phyloP scores from a whole-genome alignment of 768 basidiomycete genomes.

The Rhizopogon salebrosus region DNA sequence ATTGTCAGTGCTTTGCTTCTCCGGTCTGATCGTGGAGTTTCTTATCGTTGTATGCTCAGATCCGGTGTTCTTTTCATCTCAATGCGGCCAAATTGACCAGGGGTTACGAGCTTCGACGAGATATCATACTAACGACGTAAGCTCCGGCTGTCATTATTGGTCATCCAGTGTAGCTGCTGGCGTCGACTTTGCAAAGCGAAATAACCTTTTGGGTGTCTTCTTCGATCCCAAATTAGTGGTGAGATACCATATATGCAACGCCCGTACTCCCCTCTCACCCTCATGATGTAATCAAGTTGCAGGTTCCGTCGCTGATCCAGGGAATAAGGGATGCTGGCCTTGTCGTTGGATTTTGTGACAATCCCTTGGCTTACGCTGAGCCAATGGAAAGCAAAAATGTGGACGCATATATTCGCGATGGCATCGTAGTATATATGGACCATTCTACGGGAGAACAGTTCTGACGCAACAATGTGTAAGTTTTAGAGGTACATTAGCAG shows the following conservation, averaged over 20 bases:
- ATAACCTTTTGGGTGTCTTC: slow-evolving; percentile 90
- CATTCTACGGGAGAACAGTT: slow-evolving; percentile 44
- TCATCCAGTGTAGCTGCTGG: slow-evolving; percentile 78
- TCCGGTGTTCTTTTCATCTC: slow-evolving; percentile 92
- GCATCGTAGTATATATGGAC: slow-evolving; percentile 65
- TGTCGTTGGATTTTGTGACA: slow-evolving; percentile 80
- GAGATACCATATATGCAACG: slow-evolving; percentile 21
- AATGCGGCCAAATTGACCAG: slow-evolving; percentile 62
- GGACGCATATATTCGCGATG: slow-evolving; percentile 65
- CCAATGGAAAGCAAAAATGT: slow-evolving; percentile 45
- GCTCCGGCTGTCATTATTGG: slow-evolving; percentile 44
- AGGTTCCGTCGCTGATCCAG: slow-evolving; percentile 86
- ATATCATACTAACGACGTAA: slow-evolving; percentile 28
- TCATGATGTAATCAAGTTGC: slow-evolving; percentile 43
- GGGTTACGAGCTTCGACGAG: slow-evolving; percentile 35
- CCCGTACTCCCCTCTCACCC: slow-evolving; percentile 9
- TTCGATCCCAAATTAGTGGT: slow-evolving; percentile 86
- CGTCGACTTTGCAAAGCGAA: slow-evolving; percentile 87
- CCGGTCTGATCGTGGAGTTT: neutral
- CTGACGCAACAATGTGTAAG: slow-evolving; percentile 19
- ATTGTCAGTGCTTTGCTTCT: slow-evolving; percentile 57
- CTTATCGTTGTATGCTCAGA: slow-evolving; percentile 40
- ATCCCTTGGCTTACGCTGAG: slow-evolving; percentile 33
- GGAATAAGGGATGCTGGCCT: slow-evolving; percentile 87
- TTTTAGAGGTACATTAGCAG: slow-evolving; percentile 20